Percentiles rank a stretch among this genome's conserved stretches.
Evolutionary conservation across 306 rosid species (phyloP).

Genomic region (Benincasa hispida): DNA sequence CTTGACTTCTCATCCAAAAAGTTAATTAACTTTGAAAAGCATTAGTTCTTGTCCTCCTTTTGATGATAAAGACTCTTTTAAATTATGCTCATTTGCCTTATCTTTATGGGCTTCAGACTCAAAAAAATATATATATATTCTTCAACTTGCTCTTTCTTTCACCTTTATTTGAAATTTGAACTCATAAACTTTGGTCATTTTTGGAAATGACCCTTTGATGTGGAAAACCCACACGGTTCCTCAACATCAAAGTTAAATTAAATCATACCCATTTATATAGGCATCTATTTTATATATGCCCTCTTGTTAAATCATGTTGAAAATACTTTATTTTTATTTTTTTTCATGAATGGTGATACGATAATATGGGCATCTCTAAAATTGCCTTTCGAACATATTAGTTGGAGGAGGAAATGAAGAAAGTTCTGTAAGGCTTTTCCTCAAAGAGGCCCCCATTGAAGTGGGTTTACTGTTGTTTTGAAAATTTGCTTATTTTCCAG

Average conservation of each 20-base stretch:
- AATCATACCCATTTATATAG: not conserved
- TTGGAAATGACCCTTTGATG: constrained; percentile 2
- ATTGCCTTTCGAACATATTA: constrained; percentile 8
- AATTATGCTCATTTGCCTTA: not conserved
- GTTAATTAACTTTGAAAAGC: not conserved
- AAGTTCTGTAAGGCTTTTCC: not conserved
- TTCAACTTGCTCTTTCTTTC: not conserved
- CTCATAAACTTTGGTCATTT: not conserved
- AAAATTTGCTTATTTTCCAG: not conserved
- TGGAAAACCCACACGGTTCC: not conserved
- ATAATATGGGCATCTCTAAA: constrained; percentile 3
- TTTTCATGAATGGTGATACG: not conserved
- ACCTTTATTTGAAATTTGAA: not conserved
- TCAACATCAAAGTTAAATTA: not conserved
- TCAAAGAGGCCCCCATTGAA: not conserved
- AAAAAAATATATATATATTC: not conserved
- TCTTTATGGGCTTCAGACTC: not conserved
- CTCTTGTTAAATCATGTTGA: not conserved
- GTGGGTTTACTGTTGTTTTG: not conserved
- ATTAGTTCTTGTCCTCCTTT: not conserved
- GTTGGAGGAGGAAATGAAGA: not conserved
- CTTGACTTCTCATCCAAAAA: constrained; percentile 5
- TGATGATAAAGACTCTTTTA: not conserved
- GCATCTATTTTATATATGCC: not conserved
- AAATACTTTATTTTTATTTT: too few relatives aligned